Percentiles rank a stretch among this genome's conserved stretches.
Evolutionary conservation across 805 yeast species (phyloP).

Genomic region (Candida silvicultrix): DNA sequence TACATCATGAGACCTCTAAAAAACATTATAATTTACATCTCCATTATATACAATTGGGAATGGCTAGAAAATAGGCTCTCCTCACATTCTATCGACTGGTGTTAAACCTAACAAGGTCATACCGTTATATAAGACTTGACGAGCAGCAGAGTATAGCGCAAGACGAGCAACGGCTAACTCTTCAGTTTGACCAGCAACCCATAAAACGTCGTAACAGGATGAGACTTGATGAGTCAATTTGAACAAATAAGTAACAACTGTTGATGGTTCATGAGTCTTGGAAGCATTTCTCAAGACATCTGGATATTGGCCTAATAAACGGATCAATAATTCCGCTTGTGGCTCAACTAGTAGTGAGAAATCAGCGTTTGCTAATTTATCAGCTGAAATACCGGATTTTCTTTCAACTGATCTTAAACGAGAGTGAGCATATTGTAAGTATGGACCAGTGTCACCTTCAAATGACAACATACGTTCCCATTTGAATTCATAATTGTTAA

Average conservation of each 20-base stretch:
- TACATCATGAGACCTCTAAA: no score
- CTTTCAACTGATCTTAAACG: constrained; percentile 93
- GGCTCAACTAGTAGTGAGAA: constrained; percentile 61
- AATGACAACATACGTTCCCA: constrained; percentile 98
- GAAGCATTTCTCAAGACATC: constrained; percentile 80
- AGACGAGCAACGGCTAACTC: constrained; percentile 85
- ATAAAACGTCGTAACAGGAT: constrained; percentile 88
- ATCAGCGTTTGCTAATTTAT: constrained; percentile 45
- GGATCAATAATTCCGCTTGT: constrained; percentile 61
- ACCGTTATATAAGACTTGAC: constrained; percentile 86
- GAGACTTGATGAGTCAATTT: constrained; percentile 90
- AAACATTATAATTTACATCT: background rate
- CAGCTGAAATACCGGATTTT: constrained; percentile 51
- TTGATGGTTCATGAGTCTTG: constrained; percentile 86
- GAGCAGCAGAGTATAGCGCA: constrained; percentile 85
- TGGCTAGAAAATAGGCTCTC: background rate
- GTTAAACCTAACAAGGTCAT: constrained; percentile 86
- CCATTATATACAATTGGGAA: background rate
- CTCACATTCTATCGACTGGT: constrained; percentile 95
- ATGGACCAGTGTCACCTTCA: constrained; percentile 99
- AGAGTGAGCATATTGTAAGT: constrained; percentile 96
- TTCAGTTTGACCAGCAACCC: constrained; percentile 94
- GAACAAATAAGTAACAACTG: constrained; percentile 90
- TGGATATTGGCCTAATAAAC: constrained; percentile 85
- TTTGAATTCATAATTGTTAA: constrained; percentile 92